A percentile compares a stretch with the other conserved stretches of the same genome.
Evolutionary conservation across 345 rosid species (phyloP).

Genomic region (Leavenworthia alabamica): DNA sequence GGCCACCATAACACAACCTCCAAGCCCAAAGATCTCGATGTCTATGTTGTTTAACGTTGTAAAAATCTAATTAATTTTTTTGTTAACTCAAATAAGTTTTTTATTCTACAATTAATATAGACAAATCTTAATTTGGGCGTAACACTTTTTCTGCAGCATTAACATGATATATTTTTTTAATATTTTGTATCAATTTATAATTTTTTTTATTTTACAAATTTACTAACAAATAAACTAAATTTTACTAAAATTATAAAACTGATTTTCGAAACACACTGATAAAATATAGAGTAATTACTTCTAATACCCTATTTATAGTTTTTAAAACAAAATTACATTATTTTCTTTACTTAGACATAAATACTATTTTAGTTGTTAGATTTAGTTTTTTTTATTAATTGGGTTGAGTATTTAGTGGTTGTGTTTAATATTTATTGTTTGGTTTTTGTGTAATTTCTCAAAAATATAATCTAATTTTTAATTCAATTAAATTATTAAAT

Average conservation of each 20-base stretch:
- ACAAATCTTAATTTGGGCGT: not conserved
- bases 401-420: too few relatives aligned
- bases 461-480: too few relatives aligned
- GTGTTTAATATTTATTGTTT: too few relatives aligned
- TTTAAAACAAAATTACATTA: too few relatives aligned
- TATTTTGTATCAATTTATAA: not conserved
- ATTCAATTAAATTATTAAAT: too few relatives aligned
- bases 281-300: too few relatives aligned
- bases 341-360: too few relatives aligned
- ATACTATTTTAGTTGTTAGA: too few relatives aligned
- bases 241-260: not conserved
- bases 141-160: not conserved
- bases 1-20: slow-evolving; percentile 21
- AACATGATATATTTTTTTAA: not conserved
- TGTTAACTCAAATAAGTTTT: not conserved
- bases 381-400: too few relatives aligned
- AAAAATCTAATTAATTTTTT: not conserved
- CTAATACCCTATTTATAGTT: too few relatives aligned
- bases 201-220: not conserved
- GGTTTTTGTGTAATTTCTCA: too few relatives aligned
- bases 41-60: not conserved
- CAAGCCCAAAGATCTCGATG: slow-evolving; percentile 7
- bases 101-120: not conserved
- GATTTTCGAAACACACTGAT: not conserved
- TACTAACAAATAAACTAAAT: not conserved